Base-by-base conservation (phyloP, 768 basidiomycete species). In the Leccinum subgranulosum region DNA sequence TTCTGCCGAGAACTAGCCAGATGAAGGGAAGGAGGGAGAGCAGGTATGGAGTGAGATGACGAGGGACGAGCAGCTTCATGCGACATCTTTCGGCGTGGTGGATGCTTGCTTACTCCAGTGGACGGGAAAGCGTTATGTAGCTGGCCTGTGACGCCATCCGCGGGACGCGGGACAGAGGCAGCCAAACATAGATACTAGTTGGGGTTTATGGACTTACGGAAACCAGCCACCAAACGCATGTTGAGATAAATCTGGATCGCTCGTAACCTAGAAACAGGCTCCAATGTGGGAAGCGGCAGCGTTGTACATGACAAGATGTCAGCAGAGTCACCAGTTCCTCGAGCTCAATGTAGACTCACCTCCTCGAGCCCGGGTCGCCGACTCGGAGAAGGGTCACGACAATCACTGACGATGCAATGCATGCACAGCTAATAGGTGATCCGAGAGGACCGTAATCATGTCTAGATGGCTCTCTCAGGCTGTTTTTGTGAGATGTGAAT, bases 21-120 rank as follows among this genome's bases (percentile, higher is more conserved):
- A 28, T 53, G 54, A 29, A 67, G 62, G 51, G 11, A 63, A 23
- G 58, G 60, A 49, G 64, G 65, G 47, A 61, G 67, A 47, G 33
- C 25, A 54, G 55, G 31, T 36, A 10, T 39, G 17, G 54, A 46
- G 29, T 55, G 47, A 54, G 53, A 55, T 53, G 53, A 66, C 19
- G 54, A 60, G 31, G 49, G 33, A 46, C 27, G 25, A 34, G 56
- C 29, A 43, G 48, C 53, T 48, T 34, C 55, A 29, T 53, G 28
- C 21, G 55, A 51, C 65, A 67, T 59, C 28, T 45, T 28, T 64
- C 21, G 34, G 23, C 48, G 51, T 50, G 21, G 43, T 36, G 45
- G 50, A 19, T 28, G 49, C 14, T 45, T 52, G 55, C 33, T 48
- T 49, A 49, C 54, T 36, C 21, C 49, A 41, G 46, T 14, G 46